These are phyloP conservation scores for Alternaria solani DNA, from an alignment of 2,329 filamentous ascomycete genomes.

Conservation along the genomic window DNA sequence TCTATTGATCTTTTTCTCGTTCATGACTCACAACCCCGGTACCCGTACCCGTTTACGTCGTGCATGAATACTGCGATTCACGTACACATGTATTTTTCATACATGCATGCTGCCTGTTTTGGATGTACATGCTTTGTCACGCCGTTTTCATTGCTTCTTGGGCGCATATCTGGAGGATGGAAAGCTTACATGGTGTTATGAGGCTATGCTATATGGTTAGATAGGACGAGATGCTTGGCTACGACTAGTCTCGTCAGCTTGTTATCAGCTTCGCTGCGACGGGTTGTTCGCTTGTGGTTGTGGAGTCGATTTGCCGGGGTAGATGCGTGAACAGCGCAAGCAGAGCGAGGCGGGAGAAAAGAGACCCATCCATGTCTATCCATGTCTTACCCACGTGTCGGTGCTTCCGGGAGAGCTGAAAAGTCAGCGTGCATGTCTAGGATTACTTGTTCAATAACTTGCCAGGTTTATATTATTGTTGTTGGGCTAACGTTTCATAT, in stretches of 20 bases:
- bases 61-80: neutral
- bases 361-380: neutral
- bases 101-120: neutral
- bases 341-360: neutral
- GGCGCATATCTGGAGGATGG: neutral
- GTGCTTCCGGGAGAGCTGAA: neutral
- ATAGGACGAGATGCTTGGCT: neutral
- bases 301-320: neutral
- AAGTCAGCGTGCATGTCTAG: neutral
- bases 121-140: neutral
- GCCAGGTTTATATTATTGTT: neutral
- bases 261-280: neutral
- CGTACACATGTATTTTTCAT: neutral
- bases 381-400: conserved; percentile 4
- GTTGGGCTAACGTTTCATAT: conserved; percentile 1
- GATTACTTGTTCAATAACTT: neutral
- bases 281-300: neutral
- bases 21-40: neutral
- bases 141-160: conserved; percentile 2
- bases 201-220: neutral
- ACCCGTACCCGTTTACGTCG: neutral
- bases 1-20: neutral
- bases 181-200: neutral
- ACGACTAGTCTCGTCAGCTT: neutral
- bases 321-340: neutral